These are phyloP conservation scores for Striga hermonthica DNA, from an alignment of 305 asterid genomes.

Conservation along the genomic window DNA sequence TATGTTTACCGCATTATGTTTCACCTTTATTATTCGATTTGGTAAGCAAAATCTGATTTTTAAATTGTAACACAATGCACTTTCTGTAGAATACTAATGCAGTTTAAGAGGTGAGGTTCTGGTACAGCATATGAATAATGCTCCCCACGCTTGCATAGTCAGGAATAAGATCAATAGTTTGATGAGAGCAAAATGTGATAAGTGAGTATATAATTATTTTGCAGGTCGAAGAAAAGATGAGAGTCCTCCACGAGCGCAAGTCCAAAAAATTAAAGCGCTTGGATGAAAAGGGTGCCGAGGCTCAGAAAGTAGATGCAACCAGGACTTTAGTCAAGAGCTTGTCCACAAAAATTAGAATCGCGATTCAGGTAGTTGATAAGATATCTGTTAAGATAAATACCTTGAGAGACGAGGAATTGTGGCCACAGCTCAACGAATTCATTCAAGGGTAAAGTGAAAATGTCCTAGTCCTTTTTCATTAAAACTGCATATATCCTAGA, in stretches of 20 bases:
- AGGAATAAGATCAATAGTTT: neutral
- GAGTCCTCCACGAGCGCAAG: conserved; percentile 72
- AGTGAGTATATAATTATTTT: conserved; percentile 28
- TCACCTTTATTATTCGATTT: conserved; percentile 21
- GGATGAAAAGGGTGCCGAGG: conserved; percentile 85
- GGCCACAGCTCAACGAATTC: conserved; percentile 87
- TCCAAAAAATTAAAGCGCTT: conserved; percentile 57
- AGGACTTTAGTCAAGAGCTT: conserved; percentile 67
- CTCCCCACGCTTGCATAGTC: neutral
- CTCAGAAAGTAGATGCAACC: conserved; percentile 67
- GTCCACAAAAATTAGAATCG: conserved; percentile 79
- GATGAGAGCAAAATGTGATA: conserved; percentile 7
- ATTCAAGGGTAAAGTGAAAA: conserved; percentile 68
- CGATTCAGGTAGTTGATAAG: conserved; percentile 91
- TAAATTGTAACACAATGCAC: conserved; percentile 5
- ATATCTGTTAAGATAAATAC: conserved; percentile 79
- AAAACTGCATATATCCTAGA: too few relatives aligned
- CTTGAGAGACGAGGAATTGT: conserved; percentile 82
- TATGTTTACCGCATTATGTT: conserved; percentile 16
- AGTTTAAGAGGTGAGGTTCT: conserved; percentile 16
- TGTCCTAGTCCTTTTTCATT: too few relatives aligned
- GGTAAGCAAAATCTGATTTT: conserved; percentile 9
- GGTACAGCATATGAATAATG: neutral
- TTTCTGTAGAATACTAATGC: conserved; percentile 22
- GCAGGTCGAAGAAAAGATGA: conserved; percentile 92